phyloP scores from a whole-genome alignment of 768 basidiomycete species.

The Tricholoma flavovirens region DNA sequence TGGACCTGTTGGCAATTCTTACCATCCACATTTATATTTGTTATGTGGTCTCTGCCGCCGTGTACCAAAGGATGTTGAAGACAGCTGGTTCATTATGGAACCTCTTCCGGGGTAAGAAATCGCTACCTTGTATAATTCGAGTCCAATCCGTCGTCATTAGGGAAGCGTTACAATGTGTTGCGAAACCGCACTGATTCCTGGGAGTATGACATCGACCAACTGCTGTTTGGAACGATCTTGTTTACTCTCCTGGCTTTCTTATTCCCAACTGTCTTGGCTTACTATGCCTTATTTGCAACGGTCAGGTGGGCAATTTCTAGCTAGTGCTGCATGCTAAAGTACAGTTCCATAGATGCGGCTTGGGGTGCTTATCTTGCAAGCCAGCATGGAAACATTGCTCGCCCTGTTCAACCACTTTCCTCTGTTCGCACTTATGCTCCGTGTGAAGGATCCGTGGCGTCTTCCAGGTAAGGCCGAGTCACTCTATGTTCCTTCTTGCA shows the following conservation, averaged over 20 bases:
- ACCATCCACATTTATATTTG: conserved; percentile 70
- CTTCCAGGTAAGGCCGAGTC: conserved; percentile 56
- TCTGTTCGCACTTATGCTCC: conserved; percentile 79
- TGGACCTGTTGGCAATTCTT: conserved; percentile 61
- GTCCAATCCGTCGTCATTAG: conserved; percentile 32
- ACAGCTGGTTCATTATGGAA: conserved; percentile 74
- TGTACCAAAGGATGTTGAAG: conserved; percentile 57
- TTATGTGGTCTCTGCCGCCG: conserved; percentile 54
- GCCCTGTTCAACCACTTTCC: conserved; percentile 91
- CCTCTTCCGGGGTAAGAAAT: conserved; percentile 70
- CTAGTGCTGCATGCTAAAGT: conserved; percentile 28
- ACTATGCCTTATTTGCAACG: conserved; percentile 75
- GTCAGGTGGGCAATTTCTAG: conserved; percentile 60
- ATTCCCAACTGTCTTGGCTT: conserved; percentile 80
- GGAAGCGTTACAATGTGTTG: conserved; percentile 84
- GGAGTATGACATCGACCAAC: conserved; percentile 89
- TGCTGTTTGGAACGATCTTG: conserved; percentile 89
- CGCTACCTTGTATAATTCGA: not conserved
- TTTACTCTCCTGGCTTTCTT: conserved; percentile 80
- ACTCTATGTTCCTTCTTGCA: no score
- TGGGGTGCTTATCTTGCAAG: conserved; percentile 52
- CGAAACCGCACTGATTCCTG: conserved; percentile 85
- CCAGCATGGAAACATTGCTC: conserved; percentile 55
- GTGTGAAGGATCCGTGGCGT: conserved; percentile 77
- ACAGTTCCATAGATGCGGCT: conserved; percentile 40